Conservation (phyloP, 306 rosid species). For the Trifolium repens region DNA sequence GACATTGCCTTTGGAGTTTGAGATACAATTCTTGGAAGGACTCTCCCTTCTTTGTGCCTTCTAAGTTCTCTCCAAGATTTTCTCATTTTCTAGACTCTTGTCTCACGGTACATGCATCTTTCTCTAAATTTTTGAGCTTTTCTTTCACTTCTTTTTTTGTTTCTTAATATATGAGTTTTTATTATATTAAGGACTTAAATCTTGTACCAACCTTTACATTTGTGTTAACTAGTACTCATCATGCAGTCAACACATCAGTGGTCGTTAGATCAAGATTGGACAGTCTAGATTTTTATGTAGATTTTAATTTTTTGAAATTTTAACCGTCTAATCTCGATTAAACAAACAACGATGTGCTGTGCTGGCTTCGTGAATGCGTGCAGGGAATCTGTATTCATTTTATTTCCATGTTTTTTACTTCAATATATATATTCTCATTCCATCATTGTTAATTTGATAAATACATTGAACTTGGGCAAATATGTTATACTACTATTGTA, state of each 20-base stretch:
- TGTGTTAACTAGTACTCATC: too few relatives aligned
- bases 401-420: not conserved
- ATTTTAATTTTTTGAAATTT: not conserved
- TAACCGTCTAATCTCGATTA: not conserved
- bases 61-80: conserved; percentile 46
- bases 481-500: not conserved
- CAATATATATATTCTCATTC: conserved; percentile 20
- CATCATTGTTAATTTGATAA: conserved; percentile 32
- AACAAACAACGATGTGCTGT: not conserved
- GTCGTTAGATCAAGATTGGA: not conserved
- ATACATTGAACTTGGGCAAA: conserved; percentile 34
- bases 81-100: conserved; percentile 54
- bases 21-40: conserved; percentile 42
- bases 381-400: not conserved
- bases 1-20: conserved; percentile 49
- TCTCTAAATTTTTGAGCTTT: conserved; percentile 49
- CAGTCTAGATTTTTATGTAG: not conserved
- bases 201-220: conserved; percentile 4
- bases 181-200: conserved; percentile 25
- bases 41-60: conserved; percentile 42
- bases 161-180: conserved; percentile 23
- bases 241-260: too few relatives aligned
- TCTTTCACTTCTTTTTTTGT: conserved; percentile 15
- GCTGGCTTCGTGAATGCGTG: not conserved
- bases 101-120: conserved; percentile 49